Evolutionary conservation across 768 basidiomycete genomes (phyloP), one percentile per base, ranked within the genome.

Genomic region (Termitomyces sp.): DNA sequence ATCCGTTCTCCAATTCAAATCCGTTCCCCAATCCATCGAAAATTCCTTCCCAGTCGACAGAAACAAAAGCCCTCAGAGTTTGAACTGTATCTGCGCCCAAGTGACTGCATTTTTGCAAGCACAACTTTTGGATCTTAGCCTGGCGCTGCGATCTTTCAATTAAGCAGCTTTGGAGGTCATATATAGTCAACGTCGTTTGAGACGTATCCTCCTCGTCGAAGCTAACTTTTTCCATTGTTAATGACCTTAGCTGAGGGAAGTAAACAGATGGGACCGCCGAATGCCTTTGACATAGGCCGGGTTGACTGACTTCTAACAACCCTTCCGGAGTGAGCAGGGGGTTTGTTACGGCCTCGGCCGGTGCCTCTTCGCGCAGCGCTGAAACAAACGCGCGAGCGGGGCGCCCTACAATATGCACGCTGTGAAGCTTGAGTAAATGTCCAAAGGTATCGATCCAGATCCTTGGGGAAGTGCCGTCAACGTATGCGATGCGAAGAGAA

Each of bases 41-140:
- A 23, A 68, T 20, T 14, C 57, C 68, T 59, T 77, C 76, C 76
- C 76, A 77, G 1, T 61, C 57, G n/a, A 76, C 70, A 30, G 71
- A 66, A 8, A 75, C 72, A 35, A 74, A 58, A 33, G 70, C 63
- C 50, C 62, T 47, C n/a, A 76, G 53, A n/a, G 49, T 6, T 14
- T 63, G 59, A 14, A 77, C 66, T 20, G 69, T 62, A 0, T 67
- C 63, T 3, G 58, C 33, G 3, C 30, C 33, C 30, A 75, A 32
- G 20, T 58, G 57, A 13, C 26, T 63, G 62, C 75, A 78, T 6
- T 68, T 62, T 8, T 41, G n/a, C 23, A 77, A 57, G 30, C 53
- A 59, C 55, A 77, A 50, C 20, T 68, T 67, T 36, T 67, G 64
- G 9, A 77, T 38, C 40, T 67, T 66, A 40, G 68, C 69, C 30